Conservation (phyloP, 2,329 filamentous ascomycete genomes). For the Chaetoscypha palmicola region DNA sequence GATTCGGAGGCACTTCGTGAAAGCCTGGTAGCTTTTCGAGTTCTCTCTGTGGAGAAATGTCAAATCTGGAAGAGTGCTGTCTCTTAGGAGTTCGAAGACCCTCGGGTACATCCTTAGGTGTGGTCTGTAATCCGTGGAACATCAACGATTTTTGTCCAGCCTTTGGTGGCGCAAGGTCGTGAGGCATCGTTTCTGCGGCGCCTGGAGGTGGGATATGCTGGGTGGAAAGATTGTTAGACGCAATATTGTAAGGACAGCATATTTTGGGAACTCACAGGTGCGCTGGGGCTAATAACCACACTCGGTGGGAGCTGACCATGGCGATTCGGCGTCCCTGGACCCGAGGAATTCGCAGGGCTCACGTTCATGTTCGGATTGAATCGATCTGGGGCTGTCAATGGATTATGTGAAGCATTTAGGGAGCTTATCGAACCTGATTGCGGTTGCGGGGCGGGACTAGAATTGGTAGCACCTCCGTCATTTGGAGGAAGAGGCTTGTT, state of each 20-base stretch:
- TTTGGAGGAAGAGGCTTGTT: slow-evolving; percentile 69
- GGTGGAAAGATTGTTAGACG: slow-evolving; percentile 15
- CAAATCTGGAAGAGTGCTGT: slow-evolving; percentile 95
- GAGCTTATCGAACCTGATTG: slow-evolving; percentile 29
- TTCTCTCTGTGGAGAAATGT: slow-evolving; percentile 94
- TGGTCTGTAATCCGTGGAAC: slow-evolving; percentile 84
- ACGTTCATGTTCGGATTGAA: slow-evolving; percentile 35
- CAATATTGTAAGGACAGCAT: neutral
- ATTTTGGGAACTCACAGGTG: slow-evolving; percentile 59
- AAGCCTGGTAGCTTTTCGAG: slow-evolving; percentile 96
- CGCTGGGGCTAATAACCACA: slow-evolving; percentile 90
- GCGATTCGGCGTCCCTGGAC: slow-evolving; percentile 53
- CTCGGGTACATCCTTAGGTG: slow-evolving; percentile 93
- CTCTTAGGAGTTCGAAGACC: slow-evolving; percentile 91
- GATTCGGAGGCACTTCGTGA: slow-evolving; percentile 92
- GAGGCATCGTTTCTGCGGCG: slow-evolving; percentile 94
- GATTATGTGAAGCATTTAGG: slow-evolving; percentile 24
- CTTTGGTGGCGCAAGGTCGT: slow-evolving; percentile 91
- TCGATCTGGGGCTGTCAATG: slow-evolving; percentile 35
- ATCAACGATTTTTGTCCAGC: slow-evolving; percentile 82
- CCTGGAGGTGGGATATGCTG: slow-evolving; percentile 90
- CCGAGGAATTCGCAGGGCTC: slow-evolving; percentile 37
- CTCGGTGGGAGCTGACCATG: slow-evolving; percentile 67
- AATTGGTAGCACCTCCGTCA: slow-evolving; percentile 32
- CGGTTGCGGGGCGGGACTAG: slow-evolving; percentile 23